Evolutionary conservation across 257 asterid genomes (phyloP).

Genomic region (Linaria vulgaris): DNA sequence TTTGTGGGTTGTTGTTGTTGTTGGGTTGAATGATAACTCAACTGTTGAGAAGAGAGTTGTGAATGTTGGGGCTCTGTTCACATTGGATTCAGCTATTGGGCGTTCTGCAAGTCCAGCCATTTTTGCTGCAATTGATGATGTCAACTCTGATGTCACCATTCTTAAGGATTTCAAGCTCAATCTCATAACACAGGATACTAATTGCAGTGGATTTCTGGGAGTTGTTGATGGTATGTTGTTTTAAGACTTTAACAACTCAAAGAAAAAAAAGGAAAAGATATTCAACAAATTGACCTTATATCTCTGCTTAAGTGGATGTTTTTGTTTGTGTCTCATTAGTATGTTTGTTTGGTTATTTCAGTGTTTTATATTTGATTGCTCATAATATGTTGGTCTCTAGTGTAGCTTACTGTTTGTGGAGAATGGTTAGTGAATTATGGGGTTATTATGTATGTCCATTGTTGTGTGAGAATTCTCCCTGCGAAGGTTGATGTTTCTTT

Average conservation of each 20-base stretch:
- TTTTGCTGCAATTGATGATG: slow-evolving; percentile 70
- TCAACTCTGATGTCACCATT: slow-evolving; percentile 58
- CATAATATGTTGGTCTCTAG: background rate
- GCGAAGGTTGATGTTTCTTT: too few relatives aligned
- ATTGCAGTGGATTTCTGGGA: slow-evolving; percentile 88
- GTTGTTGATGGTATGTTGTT: slow-evolving; percentile 64
- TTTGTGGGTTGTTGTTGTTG: slow-evolving; percentile 25
- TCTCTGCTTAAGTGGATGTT: background rate
- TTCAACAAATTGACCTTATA: too few relatives aligned
- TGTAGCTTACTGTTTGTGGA: background rate
- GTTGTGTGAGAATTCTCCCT: too few relatives aligned
- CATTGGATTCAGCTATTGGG: slow-evolving; percentile 73
- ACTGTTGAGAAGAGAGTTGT: slow-evolving; percentile 43
- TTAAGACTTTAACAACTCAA: background rate
- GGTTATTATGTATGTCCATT: background rate
- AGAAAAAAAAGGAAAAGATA: too few relatives aligned
- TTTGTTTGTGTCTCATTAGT: background rate
- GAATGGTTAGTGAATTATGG: slow-evolving; percentile 10
- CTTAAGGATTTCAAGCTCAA: slow-evolving; percentile 55
- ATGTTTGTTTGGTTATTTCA: background rate
- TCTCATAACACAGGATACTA: slow-evolving; percentile 74
- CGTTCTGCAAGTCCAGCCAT: slow-evolving; percentile 74
- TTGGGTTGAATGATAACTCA: slow-evolving; percentile 29
- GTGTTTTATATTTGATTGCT: background rate
- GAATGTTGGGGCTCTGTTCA: slow-evolving; percentile 77